Evolutionary conservation across 805 yeast species (phyloP), one percentile per base, ranked within the genome.

Genomic region (Yamadazyma tumulicola): DNA sequence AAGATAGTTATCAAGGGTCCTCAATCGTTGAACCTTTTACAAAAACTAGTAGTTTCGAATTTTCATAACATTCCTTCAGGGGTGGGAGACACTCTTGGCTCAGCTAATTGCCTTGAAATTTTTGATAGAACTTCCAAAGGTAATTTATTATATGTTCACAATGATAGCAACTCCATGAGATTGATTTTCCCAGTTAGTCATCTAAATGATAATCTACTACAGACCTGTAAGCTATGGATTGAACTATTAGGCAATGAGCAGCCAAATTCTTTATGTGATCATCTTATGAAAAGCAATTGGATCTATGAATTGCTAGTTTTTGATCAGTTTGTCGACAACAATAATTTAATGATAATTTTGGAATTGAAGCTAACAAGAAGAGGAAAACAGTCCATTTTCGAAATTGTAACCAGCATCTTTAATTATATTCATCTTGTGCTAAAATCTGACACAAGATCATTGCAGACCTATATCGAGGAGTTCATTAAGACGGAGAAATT

Each of bases 161-260:
- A 32, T 34, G 14, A 29, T 11, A 2, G 13, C 19, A 3, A 8
- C 34, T 5, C 34, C 20, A 18, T 35, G 19, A 32, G 47, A 19
- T 11, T 40, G 1, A 13, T 37, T 6, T 13, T 79, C 76, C 51
- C 80, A 78, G 34, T 26, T 2, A 35, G 16, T 21, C 31, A 35
- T 4, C 20, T 43, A 15, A 35, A 38, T 27, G 37, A 38, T 15
- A 34, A 23, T 15, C 10, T 40, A 4, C 17, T 43, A 3, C 39
- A 33, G 19, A 28, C 35, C 1, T 30, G 37, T 19, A 54, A 54
- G 8, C 52, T 69, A 3, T 77, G 86, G 81, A 67, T 77, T 35
- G 72, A 73, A 30, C 34, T 81, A 0, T 55, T 81, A 32, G 91
- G 91, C 1, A 79, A 77, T 51, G 91, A 83, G 55, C 56, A 77